A percentile compares a stretch with the other conserved stretches of the same genome.
phyloP scores from a whole-genome alignment of 2,329 filamentous ascomycete species.

The Colletotrichum nymphaeae region DNA sequence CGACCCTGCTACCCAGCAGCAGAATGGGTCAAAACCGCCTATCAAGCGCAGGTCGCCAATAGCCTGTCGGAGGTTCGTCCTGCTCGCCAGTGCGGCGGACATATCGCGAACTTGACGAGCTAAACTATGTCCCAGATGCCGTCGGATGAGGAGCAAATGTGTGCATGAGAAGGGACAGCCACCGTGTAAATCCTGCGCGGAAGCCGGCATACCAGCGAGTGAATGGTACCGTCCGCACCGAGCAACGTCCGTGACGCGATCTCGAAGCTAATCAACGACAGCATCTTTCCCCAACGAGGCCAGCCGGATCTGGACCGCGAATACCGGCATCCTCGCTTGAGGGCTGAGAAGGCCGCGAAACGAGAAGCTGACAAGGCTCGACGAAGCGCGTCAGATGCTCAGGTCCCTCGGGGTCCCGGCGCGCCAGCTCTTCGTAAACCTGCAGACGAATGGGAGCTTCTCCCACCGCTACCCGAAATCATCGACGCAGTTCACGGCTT shows the following conservation, averaged over 20 bases:
- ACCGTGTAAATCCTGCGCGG: conserved; percentile 63
- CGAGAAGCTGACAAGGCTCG: conserved; percentile 50
- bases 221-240: conserved; percentile 56
- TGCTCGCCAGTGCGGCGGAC: background rate
- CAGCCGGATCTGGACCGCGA: conserved; percentile 65
- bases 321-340: conserved; percentile 65
- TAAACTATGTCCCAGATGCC: conserved; percentile 55
- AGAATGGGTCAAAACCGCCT: conserved; percentile 31
- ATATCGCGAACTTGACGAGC: conserved; percentile 12
- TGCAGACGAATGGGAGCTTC: conserved; percentile 59
- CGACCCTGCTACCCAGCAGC: conserved; percentile 17
- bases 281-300: conserved; percentile 64
- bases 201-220: conserved; percentile 58
- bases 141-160: conserved; percentile 68
- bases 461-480: conserved; percentile 61
- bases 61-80: conserved; percentile 62
- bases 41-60: conserved; percentile 64
- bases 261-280: conserved; percentile 40
- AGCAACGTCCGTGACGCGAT: background rate
- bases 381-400: conserved; percentile 47
- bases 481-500: conserved; percentile 65
- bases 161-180: conserved; percentile 59
- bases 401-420: conserved; percentile 32
- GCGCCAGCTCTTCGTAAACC: conserved; percentile 36
- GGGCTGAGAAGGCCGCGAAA: conserved; percentile 58